These are phyloP conservation scores for Rhododendron vialii DNA, from an alignment of 148 eudicot genomes.

Conservation along the genomic window DNA sequence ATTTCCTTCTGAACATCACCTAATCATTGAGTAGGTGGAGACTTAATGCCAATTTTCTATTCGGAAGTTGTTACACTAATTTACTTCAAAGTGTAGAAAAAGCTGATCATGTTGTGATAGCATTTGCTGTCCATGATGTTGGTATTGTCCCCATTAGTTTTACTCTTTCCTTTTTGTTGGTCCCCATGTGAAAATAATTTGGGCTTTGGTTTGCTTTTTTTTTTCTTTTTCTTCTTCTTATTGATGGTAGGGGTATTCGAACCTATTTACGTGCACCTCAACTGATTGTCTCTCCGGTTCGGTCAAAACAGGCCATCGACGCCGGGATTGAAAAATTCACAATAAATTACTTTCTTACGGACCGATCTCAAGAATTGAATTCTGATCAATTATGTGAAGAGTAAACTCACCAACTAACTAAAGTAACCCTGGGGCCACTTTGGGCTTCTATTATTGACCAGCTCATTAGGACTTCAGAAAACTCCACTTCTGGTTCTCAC, in stretches of 20 bases:
- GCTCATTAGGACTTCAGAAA: neutral
- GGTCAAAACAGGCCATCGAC: neutral
- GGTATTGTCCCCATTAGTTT: neutral
- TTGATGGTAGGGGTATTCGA: too few relatives aligned
- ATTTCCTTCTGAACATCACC: neutral
- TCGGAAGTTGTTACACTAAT: neutral
- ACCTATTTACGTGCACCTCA: neutral
- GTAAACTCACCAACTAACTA: neutral
- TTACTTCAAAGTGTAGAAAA: neutral
- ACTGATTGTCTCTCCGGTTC: too few relatives aligned
- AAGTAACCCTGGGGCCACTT: neutral
- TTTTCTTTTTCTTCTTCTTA: too few relatives aligned
- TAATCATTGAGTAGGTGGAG: neutral
- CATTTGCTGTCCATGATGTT: neutral
- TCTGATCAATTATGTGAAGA: neutral
- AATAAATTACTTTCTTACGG: neutral
- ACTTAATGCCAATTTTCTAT: neutral
- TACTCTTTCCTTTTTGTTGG: neutral
- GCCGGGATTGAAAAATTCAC: neutral
- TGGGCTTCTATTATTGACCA: neutral
- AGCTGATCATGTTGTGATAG: neutral
- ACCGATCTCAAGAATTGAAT: neutral
- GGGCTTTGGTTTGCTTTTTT: neutral
- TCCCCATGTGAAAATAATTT: neutral
- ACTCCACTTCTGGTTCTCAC: neutral